Evolutionary conservation across 78 protist genomes (phyloP), one percentile per base, ranked within the genome.

Genomic region (Dictyostelium capitatum): DNA sequence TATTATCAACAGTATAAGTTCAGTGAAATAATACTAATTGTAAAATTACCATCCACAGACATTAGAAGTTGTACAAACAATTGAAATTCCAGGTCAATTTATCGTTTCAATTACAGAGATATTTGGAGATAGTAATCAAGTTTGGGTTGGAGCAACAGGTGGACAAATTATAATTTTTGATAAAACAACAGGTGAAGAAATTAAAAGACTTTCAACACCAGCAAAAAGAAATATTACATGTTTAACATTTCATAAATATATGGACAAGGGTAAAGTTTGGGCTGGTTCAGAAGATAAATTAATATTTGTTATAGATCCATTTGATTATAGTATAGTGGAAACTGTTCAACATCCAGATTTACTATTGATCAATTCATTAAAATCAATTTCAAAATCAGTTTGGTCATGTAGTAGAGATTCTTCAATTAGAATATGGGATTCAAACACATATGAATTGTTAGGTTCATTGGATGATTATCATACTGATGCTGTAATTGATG

Each of bases 401-500:
- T 85, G 92, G 92, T 23, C 51, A n/a, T 85, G 92, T 62, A 73
- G 82, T 9, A 78, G 92, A 56, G 92, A 85, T 32, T 75, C 82
- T 6, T 11, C 92, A 56, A 85, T 85, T 28, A 32, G 92, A 43
- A 85, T 85, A 8, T 85, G 82, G 82, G 92, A 85, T 37, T 32
- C 82, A 46, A 73, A 50, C 6, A 46, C 79, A 48, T 62, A 25
- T 47, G 65, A 56, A 7, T 47, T 56, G 19, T 56, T 65, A 6
- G 92, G 92, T 75, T 46, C 50, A 15, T 43, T 85, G 12, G 92
- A 85, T 12, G 80, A 75, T 20, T 85, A 59, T 51, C 92, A 85
- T 48, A 85, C 92, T 30, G 92, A 85, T 53, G 92, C 92, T 28
- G 77, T 85, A 1, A 75, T 70, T 50, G 92, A 85, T 64, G 92